These are phyloP conservation scores for Aspergillus mulundensis DNA, from an alignment of 495 filamentous ascomycete species.

Conservation along the genomic window DNA sequence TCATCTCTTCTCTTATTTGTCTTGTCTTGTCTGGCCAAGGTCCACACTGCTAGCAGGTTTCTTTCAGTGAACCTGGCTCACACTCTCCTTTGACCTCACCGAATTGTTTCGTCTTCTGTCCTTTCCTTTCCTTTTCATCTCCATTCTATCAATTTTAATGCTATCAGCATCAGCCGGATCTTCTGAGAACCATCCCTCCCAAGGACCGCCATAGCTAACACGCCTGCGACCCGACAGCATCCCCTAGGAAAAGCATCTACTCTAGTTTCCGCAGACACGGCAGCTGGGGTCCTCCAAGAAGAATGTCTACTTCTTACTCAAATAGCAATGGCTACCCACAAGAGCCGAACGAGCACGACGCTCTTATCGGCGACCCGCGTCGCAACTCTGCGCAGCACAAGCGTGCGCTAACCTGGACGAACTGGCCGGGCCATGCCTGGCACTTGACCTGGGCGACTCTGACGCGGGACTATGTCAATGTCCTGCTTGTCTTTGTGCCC, in stretches of 20 bases:
- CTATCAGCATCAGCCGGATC: background rate
- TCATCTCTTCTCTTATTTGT: background rate
- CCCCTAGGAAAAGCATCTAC: conserved; percentile 22
- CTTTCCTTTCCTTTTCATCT: background rate
- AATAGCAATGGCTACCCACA: conserved; percentile 24
- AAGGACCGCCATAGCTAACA: conserved; percentile 10
- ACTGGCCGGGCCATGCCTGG: conserved; percentile 50
- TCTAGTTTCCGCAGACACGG: conserved; percentile 31
- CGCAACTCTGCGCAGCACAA: conserved; percentile 30
- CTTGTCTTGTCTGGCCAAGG: conserved; percentile 3
- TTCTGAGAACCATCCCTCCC: background rate
- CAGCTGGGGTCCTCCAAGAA: conserved; percentile 29
- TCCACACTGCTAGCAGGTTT: conserved; percentile 5
- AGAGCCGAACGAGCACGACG: conserved; percentile 28
- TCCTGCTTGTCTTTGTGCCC: conserved; percentile 86
- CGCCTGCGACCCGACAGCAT: conserved; percentile 16
- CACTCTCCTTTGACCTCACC: background rate
- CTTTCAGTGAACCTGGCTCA: conserved; percentile 12
- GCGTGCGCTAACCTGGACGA: conserved; percentile 44
- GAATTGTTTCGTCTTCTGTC: background rate
- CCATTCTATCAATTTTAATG: background rate
- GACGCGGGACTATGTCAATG: conserved; percentile 73
- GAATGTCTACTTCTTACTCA: conserved; percentile 27
- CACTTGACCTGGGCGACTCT: conserved; percentile 52
- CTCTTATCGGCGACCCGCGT: conserved; percentile 25